Conservation (phyloP, 176 grass and related monocot genomes). For the Themeda triandra region DNA sequence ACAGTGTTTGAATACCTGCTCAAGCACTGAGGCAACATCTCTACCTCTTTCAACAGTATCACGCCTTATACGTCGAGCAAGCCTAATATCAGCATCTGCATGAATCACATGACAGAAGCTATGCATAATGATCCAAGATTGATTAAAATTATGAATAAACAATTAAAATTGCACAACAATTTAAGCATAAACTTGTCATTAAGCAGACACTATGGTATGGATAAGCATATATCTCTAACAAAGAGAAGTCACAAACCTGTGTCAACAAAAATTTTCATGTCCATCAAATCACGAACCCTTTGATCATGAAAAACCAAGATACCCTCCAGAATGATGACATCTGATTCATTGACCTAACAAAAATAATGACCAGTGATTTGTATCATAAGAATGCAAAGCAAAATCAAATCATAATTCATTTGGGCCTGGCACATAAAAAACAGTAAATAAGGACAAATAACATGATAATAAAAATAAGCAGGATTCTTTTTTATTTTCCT, state of each 20-base stretch:
- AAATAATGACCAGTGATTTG: conserved; percentile 3
- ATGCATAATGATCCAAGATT: conserved; percentile 3
- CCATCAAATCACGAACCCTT: conserved; percentile 79
- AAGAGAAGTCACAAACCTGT: conserved; percentile 61
- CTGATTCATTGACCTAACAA: conserved; percentile 88
- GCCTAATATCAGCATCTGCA: conserved; percentile 86
- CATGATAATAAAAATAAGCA: background rate
- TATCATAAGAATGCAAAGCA: conserved; percentile 8
- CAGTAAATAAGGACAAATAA: conserved; percentile 2
- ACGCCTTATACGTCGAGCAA: conserved; percentile 77
- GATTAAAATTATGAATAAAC: conserved; percentile 15
- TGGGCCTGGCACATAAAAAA: background rate
- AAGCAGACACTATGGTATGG: background rate
- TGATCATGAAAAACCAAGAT: conserved; percentile 97
- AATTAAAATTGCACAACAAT: background rate
- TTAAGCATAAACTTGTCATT: conserved; percentile 3
- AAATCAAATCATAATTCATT: conserved; percentile 20
- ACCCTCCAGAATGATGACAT: conserved; percentile 96
- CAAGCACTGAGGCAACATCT: conserved; percentile 82
- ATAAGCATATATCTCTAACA: conserved; percentile 18
- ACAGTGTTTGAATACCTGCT: conserved; percentile 61
- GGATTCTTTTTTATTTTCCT: background rate
- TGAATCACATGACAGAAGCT: conserved; percentile 8
- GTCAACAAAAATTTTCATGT: conserved; percentile 99
- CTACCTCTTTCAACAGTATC: conserved; percentile 94